Evolutionary conservation across 1,139 yeast genomes (phyloP).

Genomic region (Blastobotrys aristatus): DNA sequence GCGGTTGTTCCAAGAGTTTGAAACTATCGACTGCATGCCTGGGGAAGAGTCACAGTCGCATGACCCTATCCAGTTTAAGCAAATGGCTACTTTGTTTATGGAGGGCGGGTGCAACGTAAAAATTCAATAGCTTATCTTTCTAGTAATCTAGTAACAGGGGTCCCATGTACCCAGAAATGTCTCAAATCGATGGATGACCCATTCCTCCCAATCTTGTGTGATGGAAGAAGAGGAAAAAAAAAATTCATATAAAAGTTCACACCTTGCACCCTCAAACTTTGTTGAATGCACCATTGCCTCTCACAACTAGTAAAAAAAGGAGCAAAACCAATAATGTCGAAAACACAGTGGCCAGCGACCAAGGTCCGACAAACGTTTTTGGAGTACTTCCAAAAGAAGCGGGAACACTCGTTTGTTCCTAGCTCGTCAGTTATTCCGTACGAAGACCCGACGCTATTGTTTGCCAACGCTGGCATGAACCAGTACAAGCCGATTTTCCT

Average conservation of each 20-base stretch:
- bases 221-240: background rate
- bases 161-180: too few species aligned
- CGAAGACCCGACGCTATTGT: slow-evolving; percentile 92
- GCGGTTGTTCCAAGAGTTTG: slow-evolving; percentile 35
- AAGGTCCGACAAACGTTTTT: slow-evolving; percentile 82
- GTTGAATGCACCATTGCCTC: slow-evolving; percentile 5
- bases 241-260: background rate
- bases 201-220: background rate
- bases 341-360: slow-evolving; percentile 11
- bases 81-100: slow-evolving; percentile 6
- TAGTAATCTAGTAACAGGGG: too few species aligned
- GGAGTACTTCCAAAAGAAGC: slow-evolving; percentile 62
- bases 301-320: background rate
- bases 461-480: slow-evolving; percentile 98
- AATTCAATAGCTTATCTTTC: background rate
- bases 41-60: slow-evolving; percentile 8
- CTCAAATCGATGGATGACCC: background rate
- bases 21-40: slow-evolving; percentile 6
- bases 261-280: background rate
- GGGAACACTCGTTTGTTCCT: slow-evolving; percentile 75
- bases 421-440: slow-evolving; percentile 95
- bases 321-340: background rate
- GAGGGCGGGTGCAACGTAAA: slow-evolving; percentile 10
- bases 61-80: slow-evolving; percentile 2
- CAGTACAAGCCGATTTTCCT: slow-evolving; percentile 95